These are phyloP conservation scores for Zymoseptoria crescenta DNA, from an alignment of 2,329 filamentous ascomycete species.

Conservation along the genomic window DNA sequence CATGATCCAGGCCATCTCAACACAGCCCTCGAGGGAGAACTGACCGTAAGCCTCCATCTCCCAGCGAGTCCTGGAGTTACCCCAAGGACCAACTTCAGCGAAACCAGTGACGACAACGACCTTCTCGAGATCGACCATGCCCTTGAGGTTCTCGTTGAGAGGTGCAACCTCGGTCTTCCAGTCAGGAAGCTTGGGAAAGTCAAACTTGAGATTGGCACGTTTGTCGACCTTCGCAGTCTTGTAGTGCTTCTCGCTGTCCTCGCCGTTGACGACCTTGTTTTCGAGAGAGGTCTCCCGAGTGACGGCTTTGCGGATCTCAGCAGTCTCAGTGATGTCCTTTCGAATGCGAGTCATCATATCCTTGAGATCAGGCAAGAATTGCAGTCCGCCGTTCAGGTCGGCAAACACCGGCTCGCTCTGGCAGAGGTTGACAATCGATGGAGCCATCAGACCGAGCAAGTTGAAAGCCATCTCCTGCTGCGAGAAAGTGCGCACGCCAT, in stretches of 20 bases:
- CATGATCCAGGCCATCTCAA: constrained; percentile 99
- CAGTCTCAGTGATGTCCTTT: constrained; percentile 90
- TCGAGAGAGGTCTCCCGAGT: constrained; percentile 93
- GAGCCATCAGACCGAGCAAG: constrained; percentile 89
- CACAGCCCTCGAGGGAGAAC: constrained; percentile 94
- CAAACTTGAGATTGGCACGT: constrained; percentile 94
- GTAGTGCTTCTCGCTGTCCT: constrained; percentile 84
- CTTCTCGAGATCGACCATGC: constrained; percentile 98
- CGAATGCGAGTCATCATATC: constrained; percentile 87
- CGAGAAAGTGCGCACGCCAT: constrained; percentile 95
- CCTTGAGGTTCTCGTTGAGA: constrained; percentile 80
- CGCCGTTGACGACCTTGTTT: constrained; percentile 94
- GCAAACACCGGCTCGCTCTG: constrained; percentile 93
- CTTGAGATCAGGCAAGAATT: constrained; percentile 95
- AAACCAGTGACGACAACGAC: constrained; percentile 97
- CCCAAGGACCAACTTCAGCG: constrained; percentile 92
- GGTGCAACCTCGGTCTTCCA: constrained; percentile 89
- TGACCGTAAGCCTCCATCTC: constrained; percentile 97
- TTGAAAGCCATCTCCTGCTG: constrained; percentile 99
- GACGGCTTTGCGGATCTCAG: constrained; percentile 85
- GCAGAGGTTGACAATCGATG: constrained; percentile 87
- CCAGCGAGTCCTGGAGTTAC: constrained; percentile 96
- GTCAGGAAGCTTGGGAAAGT: constrained; percentile 82
- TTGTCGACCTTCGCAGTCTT: constrained; percentile 90
- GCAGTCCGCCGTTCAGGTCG: constrained; percentile 92